Evolutionary conservation across 345 rosid genomes (phyloP).

Genomic region (Hibiscus syriacus): DNA sequence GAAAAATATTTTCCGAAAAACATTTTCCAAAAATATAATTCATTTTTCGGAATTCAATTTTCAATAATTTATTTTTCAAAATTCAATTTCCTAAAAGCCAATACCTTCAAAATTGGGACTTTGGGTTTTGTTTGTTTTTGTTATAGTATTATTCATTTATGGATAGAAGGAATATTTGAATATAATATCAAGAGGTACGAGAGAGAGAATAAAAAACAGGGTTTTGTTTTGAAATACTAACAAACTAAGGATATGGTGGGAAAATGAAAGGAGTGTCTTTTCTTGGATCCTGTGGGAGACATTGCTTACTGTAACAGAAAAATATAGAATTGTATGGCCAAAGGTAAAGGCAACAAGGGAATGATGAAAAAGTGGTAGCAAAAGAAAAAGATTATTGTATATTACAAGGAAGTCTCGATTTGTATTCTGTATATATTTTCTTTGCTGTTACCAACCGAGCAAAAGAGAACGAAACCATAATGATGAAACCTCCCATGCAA

Average conservation of each 20-base stretch:
- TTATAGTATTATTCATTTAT: neutral
- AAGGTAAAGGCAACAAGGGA: conserved; percentile 37
- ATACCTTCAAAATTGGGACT: neutral
- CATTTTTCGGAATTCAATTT: too few relatives aligned
- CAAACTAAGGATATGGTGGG: conserved; percentile 2
- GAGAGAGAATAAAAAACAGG: neutral
- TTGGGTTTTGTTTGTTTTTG: neutral
- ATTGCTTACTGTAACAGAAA: conserved; percentile 15
- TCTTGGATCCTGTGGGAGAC: conserved; percentile 10
- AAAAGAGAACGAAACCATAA: too few relatives aligned
- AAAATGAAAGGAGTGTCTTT: conserved; percentile 4
- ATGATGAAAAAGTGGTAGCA: conserved; percentile 42
- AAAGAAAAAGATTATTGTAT: conserved; percentile 22
- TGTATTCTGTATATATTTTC: too few relatives aligned
- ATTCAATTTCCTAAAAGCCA: too few relatives aligned
- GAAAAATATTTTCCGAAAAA: too few relatives aligned
- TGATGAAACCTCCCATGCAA: conserved; percentile 34
- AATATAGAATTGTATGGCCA: conserved; percentile 20
- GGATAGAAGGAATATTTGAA: neutral
- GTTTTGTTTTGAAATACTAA: neutral
- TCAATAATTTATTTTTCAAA: too few relatives aligned
- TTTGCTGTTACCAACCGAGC: too few relatives aligned
- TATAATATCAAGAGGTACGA: neutral
- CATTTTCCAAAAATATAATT: too few relatives aligned
- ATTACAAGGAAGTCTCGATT: too few relatives aligned